These are phyloP conservation scores for Coemansia sp. DNA, from an alignment of 192 early-diverging fungal species.

Conservation along the genomic window DNA sequence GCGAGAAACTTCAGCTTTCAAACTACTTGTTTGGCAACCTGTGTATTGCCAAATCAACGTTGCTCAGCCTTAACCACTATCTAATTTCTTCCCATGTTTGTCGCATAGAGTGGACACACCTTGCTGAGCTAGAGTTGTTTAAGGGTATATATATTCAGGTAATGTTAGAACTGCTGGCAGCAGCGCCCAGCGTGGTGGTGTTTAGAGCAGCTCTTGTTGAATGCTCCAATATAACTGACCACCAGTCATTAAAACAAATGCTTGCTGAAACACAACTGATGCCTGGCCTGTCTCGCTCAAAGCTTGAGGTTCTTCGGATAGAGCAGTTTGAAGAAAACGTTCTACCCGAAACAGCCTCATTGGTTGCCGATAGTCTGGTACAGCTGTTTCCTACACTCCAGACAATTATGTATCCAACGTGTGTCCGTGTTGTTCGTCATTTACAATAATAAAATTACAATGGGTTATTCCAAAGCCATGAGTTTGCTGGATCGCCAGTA, in stretches of 20 bases:
- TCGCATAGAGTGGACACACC: slow-evolving; percentile 4
- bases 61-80: neutral
- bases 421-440: neutral
- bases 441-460: neutral
- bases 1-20: neutral
- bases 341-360: neutral
- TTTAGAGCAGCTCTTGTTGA: neutral
- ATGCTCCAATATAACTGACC: neutral
- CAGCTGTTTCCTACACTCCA: neutral
- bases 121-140: neutral
- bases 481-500: no score
- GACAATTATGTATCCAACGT: neutral
- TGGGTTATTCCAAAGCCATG: no score
- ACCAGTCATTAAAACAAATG: neutral
- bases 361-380: neutral
- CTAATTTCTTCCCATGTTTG: neutral
- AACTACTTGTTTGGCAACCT: slow-evolving; percentile 3
- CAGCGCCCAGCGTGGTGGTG: neutral
- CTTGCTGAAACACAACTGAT: neutral
- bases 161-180: neutral
- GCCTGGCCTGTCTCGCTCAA: neutral
- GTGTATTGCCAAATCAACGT: neutral
- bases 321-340: neutral
- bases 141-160: neutral
- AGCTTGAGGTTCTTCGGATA: neutral